Conservation (phyloP, 2,329 filamentous ascomycete genomes). For the Zymoseptoria ardabiliae region DNA sequence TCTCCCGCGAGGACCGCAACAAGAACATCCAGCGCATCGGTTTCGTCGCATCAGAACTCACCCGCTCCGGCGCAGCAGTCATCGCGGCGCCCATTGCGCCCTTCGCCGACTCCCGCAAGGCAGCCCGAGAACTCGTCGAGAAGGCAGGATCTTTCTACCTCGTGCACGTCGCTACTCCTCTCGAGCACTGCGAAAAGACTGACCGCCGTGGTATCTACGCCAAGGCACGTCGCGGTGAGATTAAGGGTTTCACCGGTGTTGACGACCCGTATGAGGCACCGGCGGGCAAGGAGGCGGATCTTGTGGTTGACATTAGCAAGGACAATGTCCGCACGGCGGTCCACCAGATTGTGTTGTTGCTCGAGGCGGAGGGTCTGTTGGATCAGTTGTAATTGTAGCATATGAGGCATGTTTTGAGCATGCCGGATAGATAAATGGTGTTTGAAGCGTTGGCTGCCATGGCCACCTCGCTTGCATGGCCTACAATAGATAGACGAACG, state of each 20-base stretch:
- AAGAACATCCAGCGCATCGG: slow-evolving; percentile 93
- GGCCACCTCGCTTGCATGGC: not conserved
- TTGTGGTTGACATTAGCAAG: slow-evolving; percentile 78
- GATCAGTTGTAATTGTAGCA: slow-evolving; percentile 48
- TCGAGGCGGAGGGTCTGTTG: slow-evolving; percentile 83
- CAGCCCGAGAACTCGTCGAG: slow-evolving; percentile 77
- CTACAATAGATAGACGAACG: not conserved
- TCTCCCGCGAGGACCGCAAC: slow-evolving; percentile 85
- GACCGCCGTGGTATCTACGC: slow-evolving; percentile 88
- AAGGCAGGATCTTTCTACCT: slow-evolving; percentile 90
- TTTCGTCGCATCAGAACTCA: slow-evolving; percentile 92
- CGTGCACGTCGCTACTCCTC: slow-evolving; percentile 84
- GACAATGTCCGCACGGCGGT: slow-evolving; percentile 87
- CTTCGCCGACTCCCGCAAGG: slow-evolving; percentile 68
- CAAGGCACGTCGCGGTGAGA: slow-evolving; percentile 76
- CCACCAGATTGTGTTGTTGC: slow-evolving; percentile 88
- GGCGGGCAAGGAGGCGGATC: slow-evolving; percentile 70
- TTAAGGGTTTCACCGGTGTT: slow-evolving; percentile 97
- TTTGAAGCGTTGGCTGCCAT: not conserved
- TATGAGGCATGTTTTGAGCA: not conserved
- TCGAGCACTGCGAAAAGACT: slow-evolving; percentile 90
- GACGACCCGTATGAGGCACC: slow-evolving; percentile 94
- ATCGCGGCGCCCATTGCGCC: slow-evolving; percentile 96
- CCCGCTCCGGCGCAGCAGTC: slow-evolving; percentile 83
- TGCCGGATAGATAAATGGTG: not conserved